Conservation (phyloP, 495 filamentous ascomycete genomes). For the Neurospora africana region DNA sequence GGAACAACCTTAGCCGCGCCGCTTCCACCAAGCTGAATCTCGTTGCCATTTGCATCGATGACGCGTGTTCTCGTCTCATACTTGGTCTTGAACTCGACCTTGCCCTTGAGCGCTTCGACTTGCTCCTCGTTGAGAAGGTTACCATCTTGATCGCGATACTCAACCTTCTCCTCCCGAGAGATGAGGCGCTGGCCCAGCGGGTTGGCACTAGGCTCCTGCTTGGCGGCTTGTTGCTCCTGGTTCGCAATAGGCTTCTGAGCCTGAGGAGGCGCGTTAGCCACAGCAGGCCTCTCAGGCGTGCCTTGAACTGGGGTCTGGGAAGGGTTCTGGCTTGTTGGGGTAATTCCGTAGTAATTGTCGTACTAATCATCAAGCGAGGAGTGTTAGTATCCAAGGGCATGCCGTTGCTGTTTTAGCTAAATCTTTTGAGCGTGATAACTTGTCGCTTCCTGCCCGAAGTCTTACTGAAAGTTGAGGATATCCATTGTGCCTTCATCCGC, state of each 20-base stretch:
- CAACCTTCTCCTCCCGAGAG: conserved; percentile 69
- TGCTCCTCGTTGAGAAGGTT: conserved; percentile 77
- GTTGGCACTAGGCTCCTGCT: conserved; percentile 2
- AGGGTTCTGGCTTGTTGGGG: conserved; percentile 18
- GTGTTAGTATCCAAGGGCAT: conserved; percentile 10
- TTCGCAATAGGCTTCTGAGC: conserved; percentile 15
- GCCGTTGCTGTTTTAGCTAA: background rate
- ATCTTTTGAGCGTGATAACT: background rate
- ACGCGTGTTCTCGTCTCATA: conserved; percentile 86
- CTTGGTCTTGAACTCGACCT: conserved; percentile 86
- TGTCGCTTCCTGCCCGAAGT: background rate
- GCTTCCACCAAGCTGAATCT: conserved; percentile 39
- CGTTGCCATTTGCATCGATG: conserved; percentile 66
- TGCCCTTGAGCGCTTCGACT: conserved; percentile 74
- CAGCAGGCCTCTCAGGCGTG: background rate
- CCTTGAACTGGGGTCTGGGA: conserved; percentile 18
- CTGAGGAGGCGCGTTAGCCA: background rate
- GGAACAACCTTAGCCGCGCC: conserved; percentile 11
- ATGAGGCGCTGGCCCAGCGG: conserved; percentile 43
- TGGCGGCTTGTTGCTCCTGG: conserved; percentile 9
- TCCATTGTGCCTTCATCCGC: background rate
- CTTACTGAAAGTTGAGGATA: background rate
- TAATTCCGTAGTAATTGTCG: conserved; percentile 28
- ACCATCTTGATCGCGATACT: conserved; percentile 91
- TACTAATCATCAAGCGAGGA: conserved; percentile 21